A percentile compares a stretch with the other conserved stretches of the same genome.
These are phyloP conservation scores for Protomyces arabidopsidicola DNA, from an alignment of 1,139 yeast species.

Conservation along the genomic window DNA sequence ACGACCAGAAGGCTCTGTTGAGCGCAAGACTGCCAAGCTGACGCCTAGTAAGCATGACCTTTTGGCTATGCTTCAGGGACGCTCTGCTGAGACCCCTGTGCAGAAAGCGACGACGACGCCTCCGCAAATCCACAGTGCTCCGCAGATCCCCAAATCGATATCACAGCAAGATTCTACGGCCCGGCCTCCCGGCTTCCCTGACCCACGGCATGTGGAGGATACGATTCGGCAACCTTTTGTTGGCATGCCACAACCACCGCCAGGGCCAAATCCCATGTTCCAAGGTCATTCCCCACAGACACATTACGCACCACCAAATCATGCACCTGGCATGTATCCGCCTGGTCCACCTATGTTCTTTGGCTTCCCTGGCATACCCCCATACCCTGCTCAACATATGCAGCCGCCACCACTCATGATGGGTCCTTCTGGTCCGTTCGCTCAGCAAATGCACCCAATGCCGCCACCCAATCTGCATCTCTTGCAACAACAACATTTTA, in stretches of 20 bases:
- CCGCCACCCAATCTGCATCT: slow-evolving; percentile 1
- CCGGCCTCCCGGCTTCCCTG: background rate
- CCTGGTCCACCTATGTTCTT: background rate
- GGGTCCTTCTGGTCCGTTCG: background rate
- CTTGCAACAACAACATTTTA: background rate
- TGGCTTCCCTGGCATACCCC: background rate
- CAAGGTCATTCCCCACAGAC: background rate
- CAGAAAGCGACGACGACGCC: background rate
- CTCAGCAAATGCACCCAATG: background rate
- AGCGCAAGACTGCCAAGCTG: background rate
- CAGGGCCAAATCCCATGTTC: background rate
- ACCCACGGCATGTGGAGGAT: background rate
- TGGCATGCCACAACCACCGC: background rate
- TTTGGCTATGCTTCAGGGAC: background rate
- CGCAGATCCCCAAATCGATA: background rate
- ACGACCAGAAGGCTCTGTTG: background rate
- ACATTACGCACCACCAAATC: background rate
- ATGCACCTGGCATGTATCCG: background rate
- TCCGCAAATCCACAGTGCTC: background rate
- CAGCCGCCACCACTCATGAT: background rate
- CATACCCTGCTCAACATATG: background rate
- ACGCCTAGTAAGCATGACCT: background rate
- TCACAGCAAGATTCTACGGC: background rate
- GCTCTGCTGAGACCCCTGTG: background rate
- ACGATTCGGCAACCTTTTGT: background rate